Base-by-base conservation (phyloP, 306 rosid species). In the Trifolium fragiferum region DNA sequence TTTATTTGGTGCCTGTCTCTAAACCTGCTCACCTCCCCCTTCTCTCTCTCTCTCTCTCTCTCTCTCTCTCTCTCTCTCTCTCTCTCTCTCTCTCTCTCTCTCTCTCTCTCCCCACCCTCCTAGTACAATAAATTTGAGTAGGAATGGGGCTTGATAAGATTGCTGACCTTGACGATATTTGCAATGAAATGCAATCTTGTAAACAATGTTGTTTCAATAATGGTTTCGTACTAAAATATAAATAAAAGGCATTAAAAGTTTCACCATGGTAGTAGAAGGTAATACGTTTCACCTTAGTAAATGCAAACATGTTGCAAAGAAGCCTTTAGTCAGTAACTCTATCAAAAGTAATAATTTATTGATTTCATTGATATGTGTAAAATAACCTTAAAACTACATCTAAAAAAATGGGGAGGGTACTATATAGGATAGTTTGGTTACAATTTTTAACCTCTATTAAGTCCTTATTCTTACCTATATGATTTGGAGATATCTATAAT, bases 141-240 rank as follows among this genome's bases (percentile, higher is more conserved):
- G 33, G 64, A 76, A 62, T 11, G 35, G 74, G 60, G 64, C 65
- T 66, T 78, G 41, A 62, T 46, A 23, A 70, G 63, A 32, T 47
- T 53, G 15, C 5, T 19, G 46, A 7, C 43, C 41, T 16, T 46
- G 32, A 25, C 35, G 4, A 15, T 58, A 15, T 58, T 37, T 25
- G 16, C 60, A 43, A 43, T 41, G 10, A 38, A 6, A 11, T 18
- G 1, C 66, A 63, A 30, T 72, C 23, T 72, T 6, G 9, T 30
- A 32, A 59, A 32, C 18, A n/a, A 13, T 30, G 16, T 58, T 46
- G 37, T 70, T 78, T 49, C 55, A 47, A 44, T 21, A 32, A 57
- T 11, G 71, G 25, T 37, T 5, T 5, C 7, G 7, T 33, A 33
- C 37, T 0, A 33, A 33, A 33, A 33, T 33, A 33, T 33, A 5